These are phyloP conservation scores for Yamadazyma buinensis DNA, from an alignment of 1,139 yeast genomes.

Conservation along the genomic window DNA sequence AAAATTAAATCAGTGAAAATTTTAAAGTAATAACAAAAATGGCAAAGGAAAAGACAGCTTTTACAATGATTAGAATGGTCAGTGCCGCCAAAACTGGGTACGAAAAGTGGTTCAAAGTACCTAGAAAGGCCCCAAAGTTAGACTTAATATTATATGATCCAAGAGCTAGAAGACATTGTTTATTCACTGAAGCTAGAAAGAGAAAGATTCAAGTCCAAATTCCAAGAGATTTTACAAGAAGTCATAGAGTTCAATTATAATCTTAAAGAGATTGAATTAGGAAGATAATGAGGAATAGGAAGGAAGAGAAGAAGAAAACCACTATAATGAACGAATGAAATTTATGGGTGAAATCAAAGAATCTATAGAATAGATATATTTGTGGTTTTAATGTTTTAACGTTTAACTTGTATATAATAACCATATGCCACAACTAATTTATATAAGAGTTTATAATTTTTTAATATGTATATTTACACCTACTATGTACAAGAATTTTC, in stretches of 20 bases:
- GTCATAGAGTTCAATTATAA: constrained; percentile 21
- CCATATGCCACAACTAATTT: too few species aligned
- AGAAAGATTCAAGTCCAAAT: constrained; percentile 67
- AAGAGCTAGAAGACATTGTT: constrained; percentile 63
- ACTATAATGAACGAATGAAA: too few species aligned
- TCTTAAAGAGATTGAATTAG: not conserved
- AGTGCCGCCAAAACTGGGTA: constrained; percentile 89
- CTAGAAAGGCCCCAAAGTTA: constrained; percentile 75
- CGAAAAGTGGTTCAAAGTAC: constrained; percentile 74
- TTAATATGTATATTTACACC: too few species aligned
- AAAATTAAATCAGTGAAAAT: constrained; percentile 4
- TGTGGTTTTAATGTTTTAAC: too few species aligned
- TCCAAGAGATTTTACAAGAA: constrained; percentile 60
- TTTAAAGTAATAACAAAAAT: too few species aligned
- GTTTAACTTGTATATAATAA: too few species aligned
- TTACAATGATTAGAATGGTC: constrained; percentile 53
- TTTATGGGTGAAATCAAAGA: too few species aligned
- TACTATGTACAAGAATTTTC: too few species aligned
- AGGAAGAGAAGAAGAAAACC: not conserved
- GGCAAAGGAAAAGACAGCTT: constrained; percentile 44
- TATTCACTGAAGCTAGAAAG: constrained; percentile 84
- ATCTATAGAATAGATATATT: too few species aligned
- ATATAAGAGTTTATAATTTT: too few species aligned
- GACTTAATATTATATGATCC: constrained; percentile 92
- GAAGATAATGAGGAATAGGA: not conserved